Evolutionary conservation across 2,329 filamentous ascomycete genomes (phyloP).

Genomic region (Fusarium sp.): DNA sequence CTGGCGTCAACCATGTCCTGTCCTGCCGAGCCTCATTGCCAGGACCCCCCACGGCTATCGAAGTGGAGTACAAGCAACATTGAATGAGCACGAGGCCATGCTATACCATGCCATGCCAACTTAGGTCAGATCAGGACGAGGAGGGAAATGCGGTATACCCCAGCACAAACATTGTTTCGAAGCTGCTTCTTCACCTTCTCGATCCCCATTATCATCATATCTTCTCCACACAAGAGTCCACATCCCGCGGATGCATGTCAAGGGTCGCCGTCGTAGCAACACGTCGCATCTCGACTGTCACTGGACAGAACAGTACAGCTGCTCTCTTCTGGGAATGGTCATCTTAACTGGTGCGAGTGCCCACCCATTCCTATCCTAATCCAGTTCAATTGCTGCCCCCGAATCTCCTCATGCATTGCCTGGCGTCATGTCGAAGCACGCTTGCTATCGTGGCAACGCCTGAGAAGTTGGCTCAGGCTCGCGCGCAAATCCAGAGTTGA

Average conservation of each 20-base stretch:
- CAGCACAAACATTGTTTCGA: slow-evolving; percentile 41
- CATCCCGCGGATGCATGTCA: slow-evolving; percentile 43
- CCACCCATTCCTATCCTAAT: slow-evolving; percentile 43
- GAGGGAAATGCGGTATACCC: slow-evolving; percentile 28
- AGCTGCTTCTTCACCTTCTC: slow-evolving; percentile 25
- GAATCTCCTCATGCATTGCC: slow-evolving; percentile 42
- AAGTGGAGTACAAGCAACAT: slow-evolving; percentile 20
- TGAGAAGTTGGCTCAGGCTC: slow-evolving; percentile 48
- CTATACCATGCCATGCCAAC: slow-evolving; percentile 12
- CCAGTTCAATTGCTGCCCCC: slow-evolving; percentile 43
- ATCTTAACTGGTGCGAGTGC: slow-evolving; percentile 48
- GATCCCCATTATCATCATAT: slow-evolving; percentile 39
- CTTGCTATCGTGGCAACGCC: slow-evolving; percentile 57
- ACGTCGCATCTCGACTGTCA: slow-evolving; percentile 45
- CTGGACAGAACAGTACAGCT: slow-evolving; percentile 32
- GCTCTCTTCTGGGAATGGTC: slow-evolving; percentile 26
- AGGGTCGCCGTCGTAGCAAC: slow-evolving; percentile 44
- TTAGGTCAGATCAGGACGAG: slow-evolving; percentile 18
- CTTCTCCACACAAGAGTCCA: slow-evolving; percentile 43
- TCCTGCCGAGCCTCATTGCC: slow-evolving; percentile 38
- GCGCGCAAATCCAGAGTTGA: slow-evolving; percentile 28
- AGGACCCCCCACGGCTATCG: slow-evolving; percentile 23
- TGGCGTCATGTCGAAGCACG: slow-evolving; percentile 48
- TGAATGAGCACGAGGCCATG: slow-evolving; percentile 25
- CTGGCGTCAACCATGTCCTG: slow-evolving; percentile 31